Evolutionary conservation across 2,329 filamentous ascomycete genomes (phyloP), one percentile per base, ranked within the genome.

Genomic region (Capronia americana): DNA sequence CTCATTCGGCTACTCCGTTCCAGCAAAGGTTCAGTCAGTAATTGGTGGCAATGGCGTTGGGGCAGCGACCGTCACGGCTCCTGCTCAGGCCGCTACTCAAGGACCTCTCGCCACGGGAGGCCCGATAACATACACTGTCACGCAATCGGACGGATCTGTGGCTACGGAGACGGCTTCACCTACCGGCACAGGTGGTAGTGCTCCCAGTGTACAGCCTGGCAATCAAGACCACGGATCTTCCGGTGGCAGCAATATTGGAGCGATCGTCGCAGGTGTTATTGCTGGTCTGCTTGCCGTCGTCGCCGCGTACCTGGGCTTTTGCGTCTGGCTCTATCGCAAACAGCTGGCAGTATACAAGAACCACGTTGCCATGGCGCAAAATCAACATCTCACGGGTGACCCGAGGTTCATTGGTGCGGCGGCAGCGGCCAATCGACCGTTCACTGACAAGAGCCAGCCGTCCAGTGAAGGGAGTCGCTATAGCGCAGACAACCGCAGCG

Each of bases 221-320:
- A 41, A n/a, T 41, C 20, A 41, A 10, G 62, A 62, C 24, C 55
- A 48, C 17, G 66, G 66, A 2, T 72, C 71, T 23, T 71, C 69
- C 28, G 64, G 67, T 30, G 80, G 80, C 1, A 77, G 80, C 11
- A 85, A 85, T 66, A 74, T 86, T 58, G 85, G 79, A 57, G 85
- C 85, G 62, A 87, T 87, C 59, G 79, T 86, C 11, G 85, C 84
- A 0, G 85, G 84, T 17, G 81, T 89, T 23, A 80, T 92, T 34
- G 90, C 90, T 0, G 89, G 88, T n/a, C 73, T 89, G 3, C 82
- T 90, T 4, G 86, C 86, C 56, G 72, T 90, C 62, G 84, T 88
- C 65, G 88, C 91, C 57, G 85, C 88, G 41, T 92, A 92, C 77
- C 87, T 92, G 28, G 90, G 89, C 65, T 92, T 92, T 81, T 90